phyloP scores from a whole-genome alignment of 2,329 filamentous ascomycete species.

The Aspergillus melleus region DNA sequence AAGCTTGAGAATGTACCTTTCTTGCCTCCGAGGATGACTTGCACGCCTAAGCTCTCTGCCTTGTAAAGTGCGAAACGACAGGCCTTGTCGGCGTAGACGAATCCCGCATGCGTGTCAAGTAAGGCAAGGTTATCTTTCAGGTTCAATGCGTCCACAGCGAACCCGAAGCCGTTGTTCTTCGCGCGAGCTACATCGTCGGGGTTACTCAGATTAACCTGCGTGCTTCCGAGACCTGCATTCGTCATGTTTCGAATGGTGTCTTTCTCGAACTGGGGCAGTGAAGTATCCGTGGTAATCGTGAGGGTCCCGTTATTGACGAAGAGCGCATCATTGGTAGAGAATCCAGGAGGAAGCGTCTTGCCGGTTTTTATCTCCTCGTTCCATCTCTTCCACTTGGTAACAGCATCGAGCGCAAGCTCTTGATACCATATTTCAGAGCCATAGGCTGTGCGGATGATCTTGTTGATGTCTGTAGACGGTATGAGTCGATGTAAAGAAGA shows the following conservation, averaged over 20 bases:
- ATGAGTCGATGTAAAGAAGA: neutral
- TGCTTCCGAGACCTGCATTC: conserved; percentile 32
- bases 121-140: conserved; percentile 37
- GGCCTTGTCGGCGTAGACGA: conserved; percentile 48
- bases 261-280: neutral
- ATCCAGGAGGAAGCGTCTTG: conserved; percentile 36
- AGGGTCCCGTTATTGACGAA: conserved; percentile 32
- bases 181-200: conserved; percentile 28
- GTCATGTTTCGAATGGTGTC: conserved; percentile 24
- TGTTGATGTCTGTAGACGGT: conserved; percentile 41
- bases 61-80: conserved; percentile 49
- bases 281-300: neutral
- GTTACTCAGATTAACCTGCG: conserved; percentile 38
- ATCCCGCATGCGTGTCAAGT: conserved; percentile 50
- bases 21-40: conserved; percentile 41
- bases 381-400: conserved; percentile 47
- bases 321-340: conserved; percentile 38
- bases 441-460: conserved; percentile 47
- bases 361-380: conserved; percentile 32
- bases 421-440: conserved; percentile 50
- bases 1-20: conserved; percentile 10
- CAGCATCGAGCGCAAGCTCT: conserved; percentile 45
- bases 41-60: conserved; percentile 42
- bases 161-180: conserved; percentile 26
- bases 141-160: conserved; percentile 42